Conservation (phyloP, 2,329 filamentous ascomycete genomes). For the Xylaria sp. region DNA sequence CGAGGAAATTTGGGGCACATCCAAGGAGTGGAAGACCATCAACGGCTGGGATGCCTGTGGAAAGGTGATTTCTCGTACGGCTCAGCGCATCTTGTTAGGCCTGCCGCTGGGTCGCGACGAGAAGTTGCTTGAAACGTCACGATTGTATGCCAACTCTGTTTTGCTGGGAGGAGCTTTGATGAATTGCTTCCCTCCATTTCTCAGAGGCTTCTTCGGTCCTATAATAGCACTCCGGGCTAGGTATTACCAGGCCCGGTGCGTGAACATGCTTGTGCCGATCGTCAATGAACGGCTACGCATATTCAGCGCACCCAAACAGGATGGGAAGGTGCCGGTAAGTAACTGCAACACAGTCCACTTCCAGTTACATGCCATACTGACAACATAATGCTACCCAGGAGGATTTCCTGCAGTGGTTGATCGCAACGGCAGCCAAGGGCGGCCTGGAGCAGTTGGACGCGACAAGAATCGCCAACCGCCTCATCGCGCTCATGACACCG, state of each 20-base stretch:
- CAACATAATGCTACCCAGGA: background rate
- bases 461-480: background rate
- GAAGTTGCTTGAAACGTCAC: background rate
- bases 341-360: background rate
- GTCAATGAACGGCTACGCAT: constrained; percentile 1
- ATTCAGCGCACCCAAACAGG: background rate
- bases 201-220: background rate
- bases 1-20: background rate
- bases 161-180: constrained; percentile 7
- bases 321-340: background rate
- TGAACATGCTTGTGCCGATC: constrained; percentile 1
- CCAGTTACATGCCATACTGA: too few species aligned
- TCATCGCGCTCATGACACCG: constrained; percentile 3
- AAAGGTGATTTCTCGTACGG: background rate
- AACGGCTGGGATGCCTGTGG: constrained; percentile 8
- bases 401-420: constrained; percentile 11
- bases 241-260: background rate
- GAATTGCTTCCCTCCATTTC: constrained; percentile 4
- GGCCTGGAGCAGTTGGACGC: constrained; percentile 4
- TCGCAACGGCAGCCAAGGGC: background rate
- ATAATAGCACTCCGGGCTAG: constrained; percentile 1
- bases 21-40: background rate
- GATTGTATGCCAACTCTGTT: background rate
- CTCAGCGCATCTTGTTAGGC: constrained; percentile 3
- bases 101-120: constrained; percentile 1